Percentiles rank a stretch among this genome's conserved stretches.
Evolutionary conservation across 2,329 filamentous ascomycete genomes (phyloP).

Genomic region (Claviceps lovelessii): DNA sequence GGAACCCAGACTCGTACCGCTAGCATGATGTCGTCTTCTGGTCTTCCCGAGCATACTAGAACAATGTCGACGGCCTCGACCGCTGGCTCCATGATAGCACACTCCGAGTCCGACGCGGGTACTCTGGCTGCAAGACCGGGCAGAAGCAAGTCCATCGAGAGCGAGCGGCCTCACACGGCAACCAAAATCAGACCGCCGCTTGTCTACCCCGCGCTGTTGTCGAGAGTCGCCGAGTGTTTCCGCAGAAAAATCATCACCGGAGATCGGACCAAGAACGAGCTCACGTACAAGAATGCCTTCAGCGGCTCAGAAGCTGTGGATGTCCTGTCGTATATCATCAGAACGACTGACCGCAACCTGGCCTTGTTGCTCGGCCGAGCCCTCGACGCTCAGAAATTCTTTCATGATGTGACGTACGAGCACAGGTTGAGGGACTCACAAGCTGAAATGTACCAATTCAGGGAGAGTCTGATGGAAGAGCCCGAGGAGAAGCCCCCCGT

Average conservation of each 20-base stretch:
- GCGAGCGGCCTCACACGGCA: conserved; percentile 42
- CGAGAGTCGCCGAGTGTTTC: conserved; percentile 86
- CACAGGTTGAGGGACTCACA: conserved; percentile 89
- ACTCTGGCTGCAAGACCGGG: conserved; percentile 42
- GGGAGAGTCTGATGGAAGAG: conserved; percentile 79
- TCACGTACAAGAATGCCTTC: conserved; percentile 95
- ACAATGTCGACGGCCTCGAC: conserved; percentile 92
- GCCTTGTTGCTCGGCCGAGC: conserved; percentile 81
- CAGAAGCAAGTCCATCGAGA: conserved; percentile 38
- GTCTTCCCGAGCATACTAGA: conserved; percentile 35
- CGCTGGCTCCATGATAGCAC: conserved; percentile 53
- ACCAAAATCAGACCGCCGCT: conserved; percentile 58
- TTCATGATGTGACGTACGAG: conserved; percentile 97
- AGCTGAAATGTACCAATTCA: conserved; percentile 92
- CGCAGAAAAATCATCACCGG: conserved; percentile 72
- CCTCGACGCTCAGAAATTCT: conserved; percentile 94
- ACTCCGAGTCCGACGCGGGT: conserved; percentile 40
- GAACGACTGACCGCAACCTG: conserved; percentile 89
- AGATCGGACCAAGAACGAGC: conserved; percentile 88
- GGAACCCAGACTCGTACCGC: conserved; percentile 44
- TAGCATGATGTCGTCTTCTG: conserved; percentile 44
- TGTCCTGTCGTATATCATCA: conserved; percentile 88
- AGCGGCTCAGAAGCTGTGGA: conserved; percentile 93
- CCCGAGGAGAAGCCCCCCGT: conserved; percentile 57
- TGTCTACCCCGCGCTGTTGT: conserved; percentile 86